These are phyloP conservation scores for Ustilago xerochloae DNA, from an alignment of 1,284 basidiomycete species.

Conservation along the genomic window DNA sequence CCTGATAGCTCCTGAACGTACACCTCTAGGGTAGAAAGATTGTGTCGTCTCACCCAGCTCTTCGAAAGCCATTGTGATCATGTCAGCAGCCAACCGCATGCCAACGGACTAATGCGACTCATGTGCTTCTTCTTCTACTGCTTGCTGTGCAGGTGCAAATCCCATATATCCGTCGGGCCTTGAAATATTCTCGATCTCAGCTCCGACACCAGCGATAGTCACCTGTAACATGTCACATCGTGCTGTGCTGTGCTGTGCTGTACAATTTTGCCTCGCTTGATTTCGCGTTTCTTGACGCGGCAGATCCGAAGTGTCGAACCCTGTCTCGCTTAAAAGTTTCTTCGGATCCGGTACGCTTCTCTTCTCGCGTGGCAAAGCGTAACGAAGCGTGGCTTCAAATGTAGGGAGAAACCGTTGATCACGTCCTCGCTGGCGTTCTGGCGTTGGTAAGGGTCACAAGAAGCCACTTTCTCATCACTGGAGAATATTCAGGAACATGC, in stretches of 20 bases:
- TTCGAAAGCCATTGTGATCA: too few relatives aligned
- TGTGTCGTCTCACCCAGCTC: too few relatives aligned
- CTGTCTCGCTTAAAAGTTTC: neutral
- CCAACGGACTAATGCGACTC: conserved; percentile 3
- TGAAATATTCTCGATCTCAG: neutral
- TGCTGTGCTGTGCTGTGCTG: neutral
- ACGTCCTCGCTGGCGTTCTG: neutral
- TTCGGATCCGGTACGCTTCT: neutral
- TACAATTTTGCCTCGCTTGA: neutral
- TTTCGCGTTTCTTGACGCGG: neutral
- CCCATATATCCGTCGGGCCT: conserved; percentile 9
- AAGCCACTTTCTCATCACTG: too few relatives aligned
- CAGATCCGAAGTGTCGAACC: too few relatives aligned
- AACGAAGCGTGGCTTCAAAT: neutral
- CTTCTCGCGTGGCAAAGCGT: neutral
- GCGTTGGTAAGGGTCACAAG: neutral
- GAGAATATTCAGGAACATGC: too few relatives aligned
- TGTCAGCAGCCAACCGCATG: too few relatives aligned
- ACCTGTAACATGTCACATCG: neutral
- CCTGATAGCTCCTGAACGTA: too few relatives aligned
- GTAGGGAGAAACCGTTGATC: neutral
- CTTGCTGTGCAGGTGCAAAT: neutral
- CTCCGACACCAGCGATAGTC: conserved; percentile 10
- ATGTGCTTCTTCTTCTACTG: neutral
- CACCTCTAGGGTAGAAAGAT: too few relatives aligned